Base-by-base conservation (phyloP, 169 alveolate genomes). In the Plasmodium coatneyi region DNA sequence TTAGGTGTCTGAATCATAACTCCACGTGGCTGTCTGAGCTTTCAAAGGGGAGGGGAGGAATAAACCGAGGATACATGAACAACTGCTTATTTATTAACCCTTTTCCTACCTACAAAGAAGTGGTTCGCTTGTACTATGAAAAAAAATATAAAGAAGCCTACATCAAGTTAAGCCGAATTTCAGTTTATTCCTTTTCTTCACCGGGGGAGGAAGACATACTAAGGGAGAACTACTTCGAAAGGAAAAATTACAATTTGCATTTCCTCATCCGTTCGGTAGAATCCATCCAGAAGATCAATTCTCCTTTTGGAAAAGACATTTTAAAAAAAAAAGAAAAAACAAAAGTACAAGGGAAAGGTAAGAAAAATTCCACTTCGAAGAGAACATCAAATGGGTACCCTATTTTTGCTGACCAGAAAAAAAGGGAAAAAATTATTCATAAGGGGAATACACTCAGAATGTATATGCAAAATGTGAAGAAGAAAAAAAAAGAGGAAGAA, bases 81-180 rank as follows among this genome's bases (percentile, higher is more conserved):
- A 22, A 74, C 43, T 3, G 43, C 22, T 12, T 66, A 84, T 34
- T 74, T 6, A 41, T 49, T 2, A 71, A 74, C 14, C 93, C 84
- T 5, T 84, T 84, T 74, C 66, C 78, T 10, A 46, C 25, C 22
- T 84, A 84, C 43, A 54, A 76, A 74, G 79, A 84, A 5, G n/a
- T 74, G 14, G 79, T 74, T 7, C 19, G 12, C 16, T 54, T 84
- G 36, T 84, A 74, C 79, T 74, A 84, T 14, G 60, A 66, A 19
- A 39, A 74, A 52, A 84, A 74, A 52, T 84, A 84, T 84, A 84
- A 84, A 84, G 93, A 84, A 28, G 93, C 93, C 22, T 84, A 84
- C 28, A 9, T 72, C 3, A 52, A 46, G 78, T 43, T 84, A 36
- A 30, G 82, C 14, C n/a, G 9, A 66, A 34, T 83, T 46, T 83